Conservation (phyloP, 1,284 basidiomycete species). For the Ceratobasidium sp. region DNA sequence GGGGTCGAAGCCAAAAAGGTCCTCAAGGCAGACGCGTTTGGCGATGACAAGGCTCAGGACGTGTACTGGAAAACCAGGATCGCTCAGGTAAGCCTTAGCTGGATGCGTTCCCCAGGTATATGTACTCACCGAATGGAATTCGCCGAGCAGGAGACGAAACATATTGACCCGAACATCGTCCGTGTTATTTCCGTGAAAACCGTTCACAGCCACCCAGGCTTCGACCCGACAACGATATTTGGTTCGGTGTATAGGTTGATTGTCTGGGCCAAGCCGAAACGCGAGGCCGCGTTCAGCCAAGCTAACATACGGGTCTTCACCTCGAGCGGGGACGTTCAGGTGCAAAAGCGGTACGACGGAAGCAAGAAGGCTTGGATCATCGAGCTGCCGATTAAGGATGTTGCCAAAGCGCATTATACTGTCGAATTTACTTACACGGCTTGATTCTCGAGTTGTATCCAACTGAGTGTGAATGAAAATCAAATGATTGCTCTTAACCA, state of each 20-base stretch:
- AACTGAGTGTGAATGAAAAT: no score
- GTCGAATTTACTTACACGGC: constrained; percentile 11
- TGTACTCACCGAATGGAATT: neutral
- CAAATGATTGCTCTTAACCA: no score
- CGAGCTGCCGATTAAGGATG: neutral
- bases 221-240: constrained; percentile 23
- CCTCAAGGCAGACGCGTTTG: constrained; percentile 2
- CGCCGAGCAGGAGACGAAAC: neutral
- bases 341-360: neutral
- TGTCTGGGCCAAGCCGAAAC: constrained; percentile 16
- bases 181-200: constrained; percentile 6
- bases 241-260: constrained; percentile 14
- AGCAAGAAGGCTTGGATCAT: constrained; percentile 31
- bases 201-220: neutral
- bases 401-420: neutral
- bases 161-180: neutral
- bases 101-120: no score
- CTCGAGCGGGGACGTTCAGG: neutral
- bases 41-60: constrained; percentile 10
- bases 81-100: neutral
- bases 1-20: neutral
- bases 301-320: neutral
- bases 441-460: no score
- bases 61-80: constrained; percentile 33
- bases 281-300: neutral